Evolutionary conservation across 192 early-diverging fungal genomes (phyloP).

Genomic region (Backusella australiensis): DNA sequence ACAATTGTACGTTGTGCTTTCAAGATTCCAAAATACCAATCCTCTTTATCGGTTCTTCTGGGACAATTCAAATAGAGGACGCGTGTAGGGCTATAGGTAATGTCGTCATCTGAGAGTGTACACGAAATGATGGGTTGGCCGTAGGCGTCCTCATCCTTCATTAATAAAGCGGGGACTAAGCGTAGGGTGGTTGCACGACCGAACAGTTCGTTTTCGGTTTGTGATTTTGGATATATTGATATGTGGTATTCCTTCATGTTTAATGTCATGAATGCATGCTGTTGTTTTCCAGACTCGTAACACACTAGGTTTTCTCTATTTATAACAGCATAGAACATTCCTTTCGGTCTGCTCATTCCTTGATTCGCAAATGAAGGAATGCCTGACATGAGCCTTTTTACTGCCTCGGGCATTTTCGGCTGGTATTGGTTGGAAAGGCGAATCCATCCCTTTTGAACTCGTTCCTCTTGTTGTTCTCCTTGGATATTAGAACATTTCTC

Average conservation of each 20-base stretch:
- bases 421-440: slow-evolving; percentile 29
- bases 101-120: slow-evolving; percentile 42
- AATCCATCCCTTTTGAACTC: slow-evolving; percentile 33
- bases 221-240: slow-evolving; percentile 64
- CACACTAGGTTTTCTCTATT: slow-evolving; percentile 75
- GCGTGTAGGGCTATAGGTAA: slow-evolving; percentile 47
- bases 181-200: slow-evolving; percentile 57
- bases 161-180: slow-evolving; percentile 27
- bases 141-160: background rate
- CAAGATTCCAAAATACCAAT: slow-evolving; percentile 85
- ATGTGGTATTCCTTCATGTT: slow-evolving; percentile 69
- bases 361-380: background rate
- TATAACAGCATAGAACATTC: slow-evolving; percentile 66
- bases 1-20: slow-evolving; percentile 41
- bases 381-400: background rate
- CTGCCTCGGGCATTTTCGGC: slow-evolving; percentile 10
- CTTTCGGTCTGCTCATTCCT: slow-evolving; percentile 19
- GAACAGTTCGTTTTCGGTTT: slow-evolving; percentile 68
- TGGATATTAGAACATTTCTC: background rate
- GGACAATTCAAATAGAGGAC: slow-evolving; percentile 59
- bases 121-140: slow-evolving; percentile 58
- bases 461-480: background rate
- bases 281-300: slow-evolving; percentile 66
- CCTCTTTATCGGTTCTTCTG: slow-evolving; percentile 77
- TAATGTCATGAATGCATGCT: slow-evolving; percentile 48